Evolutionary conservation across 140 eudicot species (phyloP), one percentile per base, ranked within the genome.

Genomic region (Anethum foeniculum): DNA sequence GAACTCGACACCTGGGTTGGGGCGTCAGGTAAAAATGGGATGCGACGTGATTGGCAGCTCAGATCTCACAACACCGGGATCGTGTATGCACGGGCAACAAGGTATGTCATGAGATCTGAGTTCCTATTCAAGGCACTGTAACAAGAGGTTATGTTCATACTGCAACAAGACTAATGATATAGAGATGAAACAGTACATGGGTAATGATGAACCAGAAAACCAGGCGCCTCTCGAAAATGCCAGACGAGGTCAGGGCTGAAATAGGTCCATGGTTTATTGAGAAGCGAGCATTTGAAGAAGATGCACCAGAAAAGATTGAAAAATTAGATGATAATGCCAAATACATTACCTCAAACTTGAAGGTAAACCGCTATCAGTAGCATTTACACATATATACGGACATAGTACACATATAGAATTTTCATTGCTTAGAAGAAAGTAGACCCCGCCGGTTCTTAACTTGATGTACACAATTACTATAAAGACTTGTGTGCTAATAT

Each of bases 1-100:
- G 87, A 89, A 81, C 81, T 91, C 14, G 94, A 91, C 80, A 89
- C 93, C 3, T 91, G 94, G 92, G 88, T 85, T 56, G 85, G 82
- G 62, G 85, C 85, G 48, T 86, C 86, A 19, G 95, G 97, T 41
- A 92, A 88, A 79, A 80, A 84, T 54, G 91, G 97, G 21, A 77
- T 90, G 89, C 32, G 83, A 51, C 79, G 90, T 27, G 90, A 90
- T 54, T 85, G 94, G 90, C 84, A 43, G 15, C 75, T 90, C 38
- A 39, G 82, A 38, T 83, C 88, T 44, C 77, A 71, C 77, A 81
- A 84, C 81, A 88, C 90, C 1, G 95, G 88, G 64, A 69, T 78
- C 47, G 87, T 88, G 60, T 82, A 86, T 41, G 83, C 85, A 64
- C 79, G 93, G 51, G 96, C 94, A 72, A 86, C 97, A 23, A 86